Evolutionary conservation across 202 grass and related monocot genomes (phyloP), one percentile per base, ranked within the genome.

Genomic region (Panicum virgatum): DNA sequence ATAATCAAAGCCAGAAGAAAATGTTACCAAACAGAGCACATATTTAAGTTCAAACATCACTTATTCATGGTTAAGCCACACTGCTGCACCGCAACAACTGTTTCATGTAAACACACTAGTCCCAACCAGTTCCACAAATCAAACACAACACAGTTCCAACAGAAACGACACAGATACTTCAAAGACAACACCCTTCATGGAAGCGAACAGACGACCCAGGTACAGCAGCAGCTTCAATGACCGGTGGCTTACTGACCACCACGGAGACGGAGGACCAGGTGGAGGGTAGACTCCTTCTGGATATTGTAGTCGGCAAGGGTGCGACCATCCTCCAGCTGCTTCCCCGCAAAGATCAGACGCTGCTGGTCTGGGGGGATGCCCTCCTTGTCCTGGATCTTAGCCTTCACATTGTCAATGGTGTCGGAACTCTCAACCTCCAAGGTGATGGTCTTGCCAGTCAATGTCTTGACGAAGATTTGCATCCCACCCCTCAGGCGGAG

Each of bases 371-470:
- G 32, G 32, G 32, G 32, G 0, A 88, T 92, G 47, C 90, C 90
- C 46, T 92, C 86, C 86, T 92, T 92, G 47, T 92, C 90, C 75
- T 88, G 90, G 37, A 92, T 92, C 69, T 92, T 89, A 0, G 90
- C 86, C 48, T 92, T 92, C 0, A 91, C 86, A 0, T 93, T 93
- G 20, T 97, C 94, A 0, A 97, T 93, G 0, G 90, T 97, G 73
- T 93, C 94, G 0, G 90, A 97, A 0, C 66, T 76, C 81, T 97
- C 93, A 0, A 97, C 90, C 81, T 97, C 93, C 0, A 97, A 45
- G 0, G 88, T 93, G 25, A 97, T 97, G 6, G 93, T 97, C 78
- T 93, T n/a, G n/a, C n/a, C n/a, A n/a, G n/a, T n/a, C n/a, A n/a
- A n/a, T n/a, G n/a, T n/a, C n/a, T n/a, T n/a, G n/a, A n/a, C n/a